Evolutionary conservation across 2,329 filamentous ascomycete genomes (phyloP), one percentile per base, ranked within the genome.

Genomic region (Hypoxylon sp.): DNA sequence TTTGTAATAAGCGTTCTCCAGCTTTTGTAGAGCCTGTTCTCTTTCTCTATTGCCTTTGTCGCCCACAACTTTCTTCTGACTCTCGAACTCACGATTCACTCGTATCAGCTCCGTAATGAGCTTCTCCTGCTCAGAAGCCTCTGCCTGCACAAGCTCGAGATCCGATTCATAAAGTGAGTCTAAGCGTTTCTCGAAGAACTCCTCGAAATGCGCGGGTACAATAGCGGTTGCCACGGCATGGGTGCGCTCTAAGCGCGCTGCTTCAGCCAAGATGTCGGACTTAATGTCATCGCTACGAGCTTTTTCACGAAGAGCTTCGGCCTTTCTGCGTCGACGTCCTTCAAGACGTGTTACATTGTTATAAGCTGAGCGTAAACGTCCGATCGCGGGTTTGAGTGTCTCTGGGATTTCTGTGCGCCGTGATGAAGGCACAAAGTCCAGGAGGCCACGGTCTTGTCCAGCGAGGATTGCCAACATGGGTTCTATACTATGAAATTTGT

Each of bases 1-100:
- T 80, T 95, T 96, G 78, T 94, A 89, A 77, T 97, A 98, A 0
- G 93, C 95, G 69, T 92, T 94, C 78, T 98, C 95, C 8, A 99
- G 83, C 67, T 87, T 89, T 78, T 99, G 96, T 51, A 99, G 81
- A 0, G 93, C 94, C 71, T 91, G 87, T 77, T 98, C 95, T 12
- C 96, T 88, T 75, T 97, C 94, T 65, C 80, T 78, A 69, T 93
- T 82, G 47, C 85, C 85, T 14, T 82, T 81, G 32, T 83, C 83
- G n/a, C 83, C 91, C 2, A 90, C 88, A 39, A 84, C 85, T 56
- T 90, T 87, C 69, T 92, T 87, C 71, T 88, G 92, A 19, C 86
- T 83, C 67, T 91, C 87, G 72, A 98, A 97, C 16, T 91, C 89
- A 12, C 87, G 86, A 76, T 97, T 96, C 5, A 91, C 89, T 54